Evolutionary conservation across 2,329 filamentous ascomycete species (phyloP).

Genomic region (Colletotrichum sansevieriae): DNA sequence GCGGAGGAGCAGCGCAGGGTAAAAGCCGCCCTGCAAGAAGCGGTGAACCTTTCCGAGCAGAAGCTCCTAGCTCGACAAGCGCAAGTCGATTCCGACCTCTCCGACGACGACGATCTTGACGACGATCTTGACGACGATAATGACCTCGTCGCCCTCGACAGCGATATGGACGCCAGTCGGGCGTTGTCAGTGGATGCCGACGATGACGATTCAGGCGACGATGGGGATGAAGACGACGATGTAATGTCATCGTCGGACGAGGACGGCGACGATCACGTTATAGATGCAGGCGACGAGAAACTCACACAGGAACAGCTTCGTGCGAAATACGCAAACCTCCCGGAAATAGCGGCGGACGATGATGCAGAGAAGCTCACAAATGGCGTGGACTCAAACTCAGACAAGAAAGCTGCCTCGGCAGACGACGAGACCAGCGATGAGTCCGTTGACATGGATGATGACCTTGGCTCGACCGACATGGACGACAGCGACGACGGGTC

Average conservation of each 20-base stretch:
- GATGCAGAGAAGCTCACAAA: slow-evolving; percentile 43
- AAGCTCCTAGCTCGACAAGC: slow-evolving; percentile 73
- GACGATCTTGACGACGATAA: slow-evolving; percentile 61
- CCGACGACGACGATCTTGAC: slow-evolving; percentile 59
- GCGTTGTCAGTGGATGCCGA: slow-evolving; percentile 55
- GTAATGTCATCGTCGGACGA: slow-evolving; percentile 75
- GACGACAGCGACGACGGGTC: slow-evolving; percentile 60
- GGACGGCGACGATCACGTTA: slow-evolving; percentile 58
- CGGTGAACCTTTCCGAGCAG: slow-evolving; percentile 77
- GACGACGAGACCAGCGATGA: slow-evolving; percentile 71
- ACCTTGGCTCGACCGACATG: slow-evolving; percentile 71
- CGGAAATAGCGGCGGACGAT: slow-evolving; percentile 55
- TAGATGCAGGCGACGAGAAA: slow-evolving; percentile 69
- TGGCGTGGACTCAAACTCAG: slow-evolving; percentile 35
- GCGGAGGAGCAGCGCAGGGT: slow-evolving; percentile 73
- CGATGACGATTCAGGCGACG: slow-evolving; percentile 55
- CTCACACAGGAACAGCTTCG: slow-evolving; percentile 78
- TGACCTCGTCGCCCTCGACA: slow-evolving; percentile 52
- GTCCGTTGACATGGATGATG: slow-evolving; percentile 77
- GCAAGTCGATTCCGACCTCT: slow-evolving; percentile 66
- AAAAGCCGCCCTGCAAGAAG: slow-evolving; percentile 79
- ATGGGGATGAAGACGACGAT: slow-evolving; percentile 54
- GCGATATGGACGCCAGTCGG: slow-evolving; percentile 54
- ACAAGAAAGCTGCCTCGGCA: background rate
- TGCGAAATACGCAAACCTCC: slow-evolving; percentile 77